phyloP scores from a whole-genome alignment of 148 eudicot species.

The Arctostaphylos glauca region DNA sequence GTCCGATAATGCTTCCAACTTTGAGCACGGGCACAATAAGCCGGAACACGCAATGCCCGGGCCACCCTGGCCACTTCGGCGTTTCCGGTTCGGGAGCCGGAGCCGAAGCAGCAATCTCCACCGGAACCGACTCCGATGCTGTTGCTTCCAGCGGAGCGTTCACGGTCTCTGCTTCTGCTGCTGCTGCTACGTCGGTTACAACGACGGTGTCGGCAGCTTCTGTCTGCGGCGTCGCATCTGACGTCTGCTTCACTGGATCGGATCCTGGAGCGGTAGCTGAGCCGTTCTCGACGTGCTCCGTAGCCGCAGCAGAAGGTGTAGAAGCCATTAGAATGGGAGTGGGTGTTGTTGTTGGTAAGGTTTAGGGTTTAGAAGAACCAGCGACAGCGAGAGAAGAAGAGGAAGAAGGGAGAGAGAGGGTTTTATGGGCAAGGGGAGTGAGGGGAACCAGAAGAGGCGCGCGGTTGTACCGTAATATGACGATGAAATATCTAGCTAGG shows the following conservation, averaged over 20 bases:
- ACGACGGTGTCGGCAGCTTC: not conserved
- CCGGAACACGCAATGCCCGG: slow-evolving; percentile 53
- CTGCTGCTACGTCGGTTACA: not conserved
- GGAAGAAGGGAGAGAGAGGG: not conserved
- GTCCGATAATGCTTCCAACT: slow-evolving; percentile 65
- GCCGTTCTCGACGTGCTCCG: slow-evolving; percentile 22
- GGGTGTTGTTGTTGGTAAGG: not conserved
- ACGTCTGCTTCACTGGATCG: not conserved
- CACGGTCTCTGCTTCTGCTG: not conserved
- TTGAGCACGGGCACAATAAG: slow-evolving; percentile 51
- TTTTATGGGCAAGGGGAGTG: not conserved
- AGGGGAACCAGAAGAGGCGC: not conserved
- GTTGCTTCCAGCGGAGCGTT: not conserved
- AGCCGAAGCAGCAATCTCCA: not conserved
- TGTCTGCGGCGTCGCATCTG: not conserved
- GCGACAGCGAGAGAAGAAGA: not conserved
- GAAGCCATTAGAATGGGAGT: slow-evolving; percentile 16
- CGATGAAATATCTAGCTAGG: not conserved
- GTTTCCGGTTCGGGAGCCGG: not conserved
- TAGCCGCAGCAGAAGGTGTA: not conserved
- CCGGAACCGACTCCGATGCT: not conserved
- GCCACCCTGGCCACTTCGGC: slow-evolving; percentile 65
- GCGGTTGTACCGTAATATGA: not conserved
- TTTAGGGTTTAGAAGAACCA: not conserved
- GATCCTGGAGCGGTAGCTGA: slow-evolving; percentile 16